Evolutionary conservation across 495 filamentous ascomycete genomes (phyloP), one percentile per base, ranked within the genome.

Genomic region (Rhizodiscina lignyota): DNA sequence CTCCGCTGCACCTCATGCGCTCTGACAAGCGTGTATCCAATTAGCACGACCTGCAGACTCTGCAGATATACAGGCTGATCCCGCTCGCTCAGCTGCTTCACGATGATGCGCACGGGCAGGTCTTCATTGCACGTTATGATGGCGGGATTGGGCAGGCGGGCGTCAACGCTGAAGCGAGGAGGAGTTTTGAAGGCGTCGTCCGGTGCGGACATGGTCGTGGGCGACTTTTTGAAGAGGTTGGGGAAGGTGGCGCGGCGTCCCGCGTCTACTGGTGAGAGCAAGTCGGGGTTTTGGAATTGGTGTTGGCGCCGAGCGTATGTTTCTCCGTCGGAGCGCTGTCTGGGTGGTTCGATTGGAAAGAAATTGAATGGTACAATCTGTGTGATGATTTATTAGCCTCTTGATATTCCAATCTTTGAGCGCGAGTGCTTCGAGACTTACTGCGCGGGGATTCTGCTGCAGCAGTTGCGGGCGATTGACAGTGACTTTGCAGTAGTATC

Each of bases 401-500:
- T 10, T 12, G 27, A n/a, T n/a, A n/a, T n/a, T n/a, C n/a, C n/a
- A n/a, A n/a, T n/a, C n/a, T n/a, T n/a, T n/a, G n/a, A n/a, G 26
- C 13, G n/a, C 17, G n/a, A 38, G 20, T 35, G 33, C 18, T 18
- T 37, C n/a, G n/a, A 2, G n/a, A 50, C 68, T 29, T 55, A 75
- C 68, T 22, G 62, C 55, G 44, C 84, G 63, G 53, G 80, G 77
- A 47, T 92, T 94, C 55, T 87, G 83, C 49, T 82, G 80, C 53
- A 83, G 87, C 41, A 91, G 68, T 17, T 78, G 68, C 0, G 81
- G 80, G 19, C 85, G 65, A 38, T 80, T 73, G 2, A 96, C 72
- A 0, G 89, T 97, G 10, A 74, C 84, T 51, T 97, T 97, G 40
- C 94, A 64, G 42, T 79, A 96, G 52, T 97, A 97, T 44, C 72